Conservation (phyloP, 2,329 filamentous ascomycete species). For the Aspergillus latus region DNA sequence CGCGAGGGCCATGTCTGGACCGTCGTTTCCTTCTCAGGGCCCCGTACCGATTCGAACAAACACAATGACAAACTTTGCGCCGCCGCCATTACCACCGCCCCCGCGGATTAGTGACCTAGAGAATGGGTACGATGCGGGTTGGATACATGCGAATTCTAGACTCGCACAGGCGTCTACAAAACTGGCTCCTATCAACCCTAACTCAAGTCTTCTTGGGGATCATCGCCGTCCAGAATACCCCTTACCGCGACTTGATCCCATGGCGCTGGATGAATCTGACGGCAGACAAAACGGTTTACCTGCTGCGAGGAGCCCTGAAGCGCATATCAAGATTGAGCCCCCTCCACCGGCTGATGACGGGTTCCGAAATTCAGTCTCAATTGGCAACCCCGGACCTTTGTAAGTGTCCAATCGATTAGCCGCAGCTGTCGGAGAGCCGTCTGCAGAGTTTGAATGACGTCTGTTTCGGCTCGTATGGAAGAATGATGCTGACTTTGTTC, state of each 20-base stretch:
- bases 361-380: conserved; percentile 34
- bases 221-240: conserved; percentile 39
- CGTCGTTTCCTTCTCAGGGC: conserved; percentile 45
- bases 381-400: conserved; percentile 33
- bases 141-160: conserved; percentile 61
- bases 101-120: conserved; percentile 59
- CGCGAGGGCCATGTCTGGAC: conserved; percentile 44
- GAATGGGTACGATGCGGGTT: conserved; percentile 60
- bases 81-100: conserved; percentile 67
- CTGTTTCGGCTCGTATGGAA: not conserved
- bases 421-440: not conserved
- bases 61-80: conserved; percentile 47
- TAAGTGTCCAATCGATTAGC: conserved; percentile 24
- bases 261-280: conserved; percentile 39
- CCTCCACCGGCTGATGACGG: conserved; percentile 33
- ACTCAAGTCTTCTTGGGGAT: conserved; percentile 53
- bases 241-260: conserved; percentile 35
- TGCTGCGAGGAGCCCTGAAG: conserved; percentile 33
- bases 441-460: too few relatives aligned
- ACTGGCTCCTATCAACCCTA: conserved; percentile 48
- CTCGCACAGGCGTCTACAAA: conserved; percentile 49
- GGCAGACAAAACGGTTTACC: conserved; percentile 31
- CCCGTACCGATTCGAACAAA: conserved; percentile 65
- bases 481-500: not conserved
- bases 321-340: conserved; percentile 38